Evolutionary conservation across 2,329 filamentous ascomycete genomes (phyloP).

Genomic region (Geosmithia morbida): DNA sequence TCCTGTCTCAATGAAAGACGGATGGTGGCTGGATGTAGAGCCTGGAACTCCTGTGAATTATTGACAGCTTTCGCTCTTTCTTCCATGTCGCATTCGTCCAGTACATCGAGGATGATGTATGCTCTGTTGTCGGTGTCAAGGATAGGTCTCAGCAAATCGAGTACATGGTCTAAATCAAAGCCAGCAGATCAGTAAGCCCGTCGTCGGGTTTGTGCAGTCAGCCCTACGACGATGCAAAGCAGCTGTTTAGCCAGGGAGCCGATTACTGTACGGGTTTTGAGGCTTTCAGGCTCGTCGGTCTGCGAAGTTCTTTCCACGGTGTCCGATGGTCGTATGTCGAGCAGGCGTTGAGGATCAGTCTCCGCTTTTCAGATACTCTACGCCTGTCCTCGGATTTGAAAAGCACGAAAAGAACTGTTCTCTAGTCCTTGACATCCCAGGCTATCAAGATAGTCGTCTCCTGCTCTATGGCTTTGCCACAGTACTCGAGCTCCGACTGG

Average conservation of each 20-base stretch:
- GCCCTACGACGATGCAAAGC: conserved; percentile 4
- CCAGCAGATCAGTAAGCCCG: not conserved
- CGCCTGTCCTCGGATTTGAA: not conserved
- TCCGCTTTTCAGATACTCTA: conserved; percentile 1
- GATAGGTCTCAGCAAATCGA: not conserved
- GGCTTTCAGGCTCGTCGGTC: conserved; percentile 13
- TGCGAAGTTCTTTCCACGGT: conserved; percentile 22
- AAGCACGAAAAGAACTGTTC: not conserved
- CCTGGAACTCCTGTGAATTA: not conserved
- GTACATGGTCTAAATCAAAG: not conserved
- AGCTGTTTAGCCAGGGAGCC: conserved; percentile 18
- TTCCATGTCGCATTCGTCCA: not conserved
- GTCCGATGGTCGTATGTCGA: conserved; percentile 21
- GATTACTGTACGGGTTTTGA: conserved; percentile 12
- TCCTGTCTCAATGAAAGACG: not conserved
- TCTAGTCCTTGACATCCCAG: not conserved
- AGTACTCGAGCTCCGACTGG: conserved; percentile 15
- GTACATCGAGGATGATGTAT: not conserved
- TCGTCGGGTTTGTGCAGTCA: not conserved
- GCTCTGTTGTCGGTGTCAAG: not conserved
- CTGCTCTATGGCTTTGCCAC: conserved; percentile 17
- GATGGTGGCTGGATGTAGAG: not conserved
- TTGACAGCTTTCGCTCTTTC: not conserved
- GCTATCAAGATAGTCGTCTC: conserved; percentile 1
- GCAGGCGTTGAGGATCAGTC: conserved; percentile 18